Evolutionary conservation across 139 green algal genomes (phyloP).

Genomic region (Marvania coccoides): DNA sequence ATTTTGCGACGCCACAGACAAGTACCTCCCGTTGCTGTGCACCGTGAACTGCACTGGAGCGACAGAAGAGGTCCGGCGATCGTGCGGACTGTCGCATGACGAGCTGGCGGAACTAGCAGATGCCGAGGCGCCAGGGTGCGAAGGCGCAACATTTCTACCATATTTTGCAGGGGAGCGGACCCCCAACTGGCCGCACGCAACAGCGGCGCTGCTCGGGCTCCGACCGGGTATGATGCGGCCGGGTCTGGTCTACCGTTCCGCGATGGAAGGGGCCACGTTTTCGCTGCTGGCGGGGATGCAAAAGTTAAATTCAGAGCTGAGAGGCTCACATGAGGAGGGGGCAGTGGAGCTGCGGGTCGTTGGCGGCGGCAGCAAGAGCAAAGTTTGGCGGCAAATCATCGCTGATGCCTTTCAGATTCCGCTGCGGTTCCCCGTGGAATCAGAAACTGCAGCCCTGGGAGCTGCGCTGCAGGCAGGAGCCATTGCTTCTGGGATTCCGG

Average conservation of each 20-base stretch:
- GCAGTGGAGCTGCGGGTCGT: constrained; percentile 59
- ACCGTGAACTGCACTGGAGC: constrained; percentile 79
- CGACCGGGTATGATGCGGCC: constrained; percentile 32
- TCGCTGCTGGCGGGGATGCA: constrained; percentile 52
- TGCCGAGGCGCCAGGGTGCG: constrained; percentile 50
- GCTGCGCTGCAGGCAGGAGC: constrained; percentile 80
- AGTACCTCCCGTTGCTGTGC: constrained; percentile 69
- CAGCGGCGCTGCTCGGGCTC: constrained; percentile 51
- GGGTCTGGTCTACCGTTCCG: constrained; percentile 75
- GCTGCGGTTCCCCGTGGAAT: constrained; percentile 51
- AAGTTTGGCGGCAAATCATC: constrained; percentile 76
- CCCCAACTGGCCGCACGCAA: constrained; percentile 78
- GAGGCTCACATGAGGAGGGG: neutral
- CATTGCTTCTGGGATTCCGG: constrained; percentile 28
- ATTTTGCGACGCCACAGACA: constrained; percentile 74
- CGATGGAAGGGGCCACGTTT: constrained; percentile 76
- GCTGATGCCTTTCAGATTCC: constrained; percentile 48
- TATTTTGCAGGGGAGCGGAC: constrained; percentile 81
- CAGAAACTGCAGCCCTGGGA: constrained; percentile 74
- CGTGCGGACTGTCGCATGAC: constrained; percentile 46
- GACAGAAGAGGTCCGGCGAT: constrained; percentile 55
- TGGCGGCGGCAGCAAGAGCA: constrained; percentile 70
- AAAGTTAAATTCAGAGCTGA: neutral
- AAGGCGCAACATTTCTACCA: constrained; percentile 67
- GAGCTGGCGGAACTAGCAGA: constrained; percentile 50